A percentile compares a stretch with the other conserved stretches of the same genome.
Conservation (phyloP, 2,329 filamentous ascomycete genomes). For the Neopestalotiopsis rosae region DNA sequence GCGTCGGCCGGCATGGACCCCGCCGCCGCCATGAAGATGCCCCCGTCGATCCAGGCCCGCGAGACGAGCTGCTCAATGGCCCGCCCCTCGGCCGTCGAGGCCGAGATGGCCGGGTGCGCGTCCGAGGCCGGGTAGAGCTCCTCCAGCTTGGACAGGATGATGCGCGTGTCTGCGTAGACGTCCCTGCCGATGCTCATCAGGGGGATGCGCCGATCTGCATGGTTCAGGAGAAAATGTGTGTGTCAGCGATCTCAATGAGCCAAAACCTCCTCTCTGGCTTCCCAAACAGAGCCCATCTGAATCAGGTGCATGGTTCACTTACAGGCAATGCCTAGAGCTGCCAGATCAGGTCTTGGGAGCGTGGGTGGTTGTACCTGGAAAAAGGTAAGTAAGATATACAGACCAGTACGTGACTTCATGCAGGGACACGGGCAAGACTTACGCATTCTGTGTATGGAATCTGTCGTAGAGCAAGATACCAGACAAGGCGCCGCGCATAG, state of each 20-base stretch:
- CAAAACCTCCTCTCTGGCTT: not conserved
- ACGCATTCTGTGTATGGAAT: conserved; percentile 74
- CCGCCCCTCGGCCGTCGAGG: conserved; percentile 43
- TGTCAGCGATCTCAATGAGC: not conserved
- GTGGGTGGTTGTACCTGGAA: conserved; percentile 67
- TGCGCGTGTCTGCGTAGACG: conserved; percentile 72
- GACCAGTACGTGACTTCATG: not conserved
- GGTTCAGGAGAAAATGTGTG: not conserved
- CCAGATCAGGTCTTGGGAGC: conserved; percentile 70
- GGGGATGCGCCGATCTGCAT: conserved; percentile 69
- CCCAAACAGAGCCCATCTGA: not conserved
- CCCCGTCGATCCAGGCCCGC: conserved; percentile 60
- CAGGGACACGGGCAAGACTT: conserved; percentile 36
- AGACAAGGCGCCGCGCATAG: conserved; percentile 66
- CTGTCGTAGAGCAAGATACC: conserved; percentile 70
- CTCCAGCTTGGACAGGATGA: conserved; percentile 71
- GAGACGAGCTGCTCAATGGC: conserved; percentile 62
- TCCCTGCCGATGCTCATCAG: conserved; percentile 69
- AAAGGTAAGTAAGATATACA: not conserved
- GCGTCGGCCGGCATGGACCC: conserved; percentile 62
- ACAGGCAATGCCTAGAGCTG: conserved; percentile 62
- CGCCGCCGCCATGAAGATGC: conserved; percentile 58
- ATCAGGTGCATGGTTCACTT: not conserved
- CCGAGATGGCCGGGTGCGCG: conserved; percentile 39
- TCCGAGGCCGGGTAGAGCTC: conserved; percentile 52